These are phyloP conservation scores for Santalum album DNA, from an alignment of 164 flowering plant genomes.

Conservation along the genomic window DNA sequence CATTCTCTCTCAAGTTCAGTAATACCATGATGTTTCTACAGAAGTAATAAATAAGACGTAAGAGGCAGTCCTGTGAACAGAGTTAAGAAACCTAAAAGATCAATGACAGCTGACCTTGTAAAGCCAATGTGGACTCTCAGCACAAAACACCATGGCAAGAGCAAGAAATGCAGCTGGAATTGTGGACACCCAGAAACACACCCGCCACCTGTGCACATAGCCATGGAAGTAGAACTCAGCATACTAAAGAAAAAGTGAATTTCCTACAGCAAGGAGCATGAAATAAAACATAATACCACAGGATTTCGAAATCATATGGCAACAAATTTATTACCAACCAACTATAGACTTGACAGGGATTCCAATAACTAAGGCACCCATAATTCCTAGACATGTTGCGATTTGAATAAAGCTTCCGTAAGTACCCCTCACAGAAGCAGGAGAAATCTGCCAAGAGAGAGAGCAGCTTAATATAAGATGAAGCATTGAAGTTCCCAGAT, in stretches of 20 bases:
- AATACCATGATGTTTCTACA: too few relatives aligned
- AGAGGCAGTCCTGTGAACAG: background rate
- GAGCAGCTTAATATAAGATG: background rate
- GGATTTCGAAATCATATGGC: too few relatives aligned
- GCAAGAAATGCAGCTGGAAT: constrained; percentile 78
- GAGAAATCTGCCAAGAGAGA: constrained; percentile 40
- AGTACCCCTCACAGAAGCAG: constrained; percentile 90
- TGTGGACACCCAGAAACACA: constrained; percentile 86
- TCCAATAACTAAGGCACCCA: constrained; percentile 74
- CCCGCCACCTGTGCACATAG: constrained; percentile 68
- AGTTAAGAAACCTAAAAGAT: background rate
- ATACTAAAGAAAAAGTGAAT: background rate
- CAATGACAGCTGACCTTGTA: constrained; percentile 49
- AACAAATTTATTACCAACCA: constrained; percentile 57
- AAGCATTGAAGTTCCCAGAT: too few relatives aligned
- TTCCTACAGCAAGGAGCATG: too few relatives aligned
- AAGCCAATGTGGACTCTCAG: constrained; percentile 91
- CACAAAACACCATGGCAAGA: constrained; percentile 73
- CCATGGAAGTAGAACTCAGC: background rate
- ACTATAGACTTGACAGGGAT: constrained; percentile 60
- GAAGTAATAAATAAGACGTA: too few relatives aligned
- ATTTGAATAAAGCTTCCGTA: constrained; percentile 94
- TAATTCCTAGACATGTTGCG: constrained; percentile 89
- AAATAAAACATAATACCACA: too few relatives aligned
- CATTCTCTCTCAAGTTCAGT: too few relatives aligned